Percentiles rank a stretch among this genome's conserved stretches.
Evolutionary conservation across 2,329 filamentous ascomycete species (phyloP).

Genomic region (Hypoxylon sp.): DNA sequence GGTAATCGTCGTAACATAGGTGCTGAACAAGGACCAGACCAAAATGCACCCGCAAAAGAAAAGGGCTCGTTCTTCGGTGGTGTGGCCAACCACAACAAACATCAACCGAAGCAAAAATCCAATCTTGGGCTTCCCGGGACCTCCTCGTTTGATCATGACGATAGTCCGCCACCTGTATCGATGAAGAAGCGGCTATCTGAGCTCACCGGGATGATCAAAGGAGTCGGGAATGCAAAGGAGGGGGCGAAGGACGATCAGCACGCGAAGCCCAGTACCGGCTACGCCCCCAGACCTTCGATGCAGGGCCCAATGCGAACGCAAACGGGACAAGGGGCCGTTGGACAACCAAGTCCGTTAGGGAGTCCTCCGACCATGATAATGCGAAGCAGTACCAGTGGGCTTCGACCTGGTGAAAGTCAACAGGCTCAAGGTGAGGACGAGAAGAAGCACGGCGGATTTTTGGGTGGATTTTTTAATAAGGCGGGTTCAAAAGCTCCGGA

Average conservation of each 20-base stretch:
- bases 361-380: conserved; percentile 27
- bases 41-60: conserved; percentile 51
- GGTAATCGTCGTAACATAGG: conserved; percentile 48
- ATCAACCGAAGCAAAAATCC: conserved; percentile 44
- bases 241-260: conserved; percentile 48
- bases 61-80: conserved; percentile 57
- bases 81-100: conserved; percentile 40
- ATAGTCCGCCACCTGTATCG: conserved; percentile 31
- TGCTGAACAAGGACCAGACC: conserved; percentile 34
- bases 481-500: conserved; percentile 47
- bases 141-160: conserved; percentile 42
- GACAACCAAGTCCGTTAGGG: conserved; percentile 25
- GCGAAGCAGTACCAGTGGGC: conserved; percentile 35
- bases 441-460: conserved; percentile 46
- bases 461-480: conserved; percentile 49
- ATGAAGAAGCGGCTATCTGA: conserved; percentile 51
- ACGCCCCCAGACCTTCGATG: conserved; percentile 39
- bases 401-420: conserved; percentile 35
- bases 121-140: conserved; percentile 33
- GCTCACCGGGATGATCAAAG: conserved; percentile 51
- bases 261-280: conserved; percentile 36
- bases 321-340: conserved; percentile 29
- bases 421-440: conserved; percentile 46
- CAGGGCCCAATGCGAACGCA: conserved; percentile 38
- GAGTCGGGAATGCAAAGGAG: conserved; percentile 48